Percentiles rank a stretch among this genome's conserved stretches.
phyloP scores from a whole-genome alignment of 2,329 filamentous ascomycete species.

The Monosporascus ibericus region DNA sequence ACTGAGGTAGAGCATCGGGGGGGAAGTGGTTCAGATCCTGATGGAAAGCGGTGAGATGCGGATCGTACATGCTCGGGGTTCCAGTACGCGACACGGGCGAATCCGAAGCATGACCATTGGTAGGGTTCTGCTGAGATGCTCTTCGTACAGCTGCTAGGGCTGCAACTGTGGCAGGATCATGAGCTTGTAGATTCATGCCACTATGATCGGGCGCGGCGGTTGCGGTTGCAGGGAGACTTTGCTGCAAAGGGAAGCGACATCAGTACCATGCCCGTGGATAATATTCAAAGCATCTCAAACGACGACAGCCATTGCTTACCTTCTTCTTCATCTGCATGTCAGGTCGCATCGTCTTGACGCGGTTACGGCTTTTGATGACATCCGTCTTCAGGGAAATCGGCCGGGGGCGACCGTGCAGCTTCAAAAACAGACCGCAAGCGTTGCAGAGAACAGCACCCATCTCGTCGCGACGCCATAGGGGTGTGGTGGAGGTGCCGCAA shows the following conservation, averaged over 20 bases:
- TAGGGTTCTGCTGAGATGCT: slow-evolving; percentile 61
- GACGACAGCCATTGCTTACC: slow-evolving; percentile 32
- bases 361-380: slow-evolving; percentile 98
- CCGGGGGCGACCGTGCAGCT: slow-evolving; percentile 86
- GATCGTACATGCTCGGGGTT: slow-evolving; percentile 69
- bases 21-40: slow-evolving; percentile 68
- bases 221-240: slow-evolving; percentile 32
- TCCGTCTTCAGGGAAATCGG: slow-evolving; percentile 98
- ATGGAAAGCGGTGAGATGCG: slow-evolving; percentile 70
- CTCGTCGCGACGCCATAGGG: slow-evolving; percentile 96
- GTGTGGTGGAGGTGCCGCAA: slow-evolving; percentile 90
- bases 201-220: slow-evolving; percentile 38
- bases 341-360: slow-evolving; percentile 80
- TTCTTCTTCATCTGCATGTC: slow-evolving; percentile 80
- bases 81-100: slow-evolving; percentile 75
- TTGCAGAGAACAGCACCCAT: slow-evolving; percentile 94
- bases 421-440: slow-evolving; percentile 94
- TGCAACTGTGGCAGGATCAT: slow-evolving; percentile 49
- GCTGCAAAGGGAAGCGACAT: slow-evolving; percentile 22
- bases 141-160: slow-evolving; percentile 46
- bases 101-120: slow-evolving; percentile 68
- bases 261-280: neutral
- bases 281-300: neutral
- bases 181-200: slow-evolving; percentile 52
- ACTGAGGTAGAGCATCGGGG: slow-evolving; percentile 41